phyloP scores from a whole-genome alignment of 139 green algal genomes.

The Chlamydomonas urium region DNA sequence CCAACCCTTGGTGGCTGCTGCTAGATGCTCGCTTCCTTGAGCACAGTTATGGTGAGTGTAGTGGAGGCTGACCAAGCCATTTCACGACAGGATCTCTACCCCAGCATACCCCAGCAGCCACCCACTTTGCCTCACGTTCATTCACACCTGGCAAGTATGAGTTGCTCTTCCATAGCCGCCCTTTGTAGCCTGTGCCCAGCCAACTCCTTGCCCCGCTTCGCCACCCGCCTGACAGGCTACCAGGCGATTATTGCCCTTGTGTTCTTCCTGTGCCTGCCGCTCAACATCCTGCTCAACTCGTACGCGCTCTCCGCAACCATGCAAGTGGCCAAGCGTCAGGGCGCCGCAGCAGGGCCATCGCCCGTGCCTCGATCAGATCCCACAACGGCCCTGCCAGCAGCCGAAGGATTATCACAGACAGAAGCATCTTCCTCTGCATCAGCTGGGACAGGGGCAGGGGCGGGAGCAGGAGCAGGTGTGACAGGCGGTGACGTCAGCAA shows the following conservation, averaged over 20 bases:
- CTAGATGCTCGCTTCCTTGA: conserved; percentile 42
- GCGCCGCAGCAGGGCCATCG: neutral
- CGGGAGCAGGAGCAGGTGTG: neutral
- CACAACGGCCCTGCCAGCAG: neutral
- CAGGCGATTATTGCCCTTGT: conserved; percentile 40
- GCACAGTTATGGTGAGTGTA: no score
- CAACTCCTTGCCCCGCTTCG: neutral
- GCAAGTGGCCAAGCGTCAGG: neutral
- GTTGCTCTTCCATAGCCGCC: neutral
- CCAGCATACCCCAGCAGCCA: neutral
- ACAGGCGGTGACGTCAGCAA: no score
- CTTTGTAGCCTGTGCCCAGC: neutral
- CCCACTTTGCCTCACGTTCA: neutral
- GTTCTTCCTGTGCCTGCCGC: conserved; percentile 46
- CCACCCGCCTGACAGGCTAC: conserved; percentile 36
- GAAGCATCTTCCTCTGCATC: neutral
- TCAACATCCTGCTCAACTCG: conserved; percentile 47
- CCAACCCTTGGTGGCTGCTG: conserved; percentile 53
- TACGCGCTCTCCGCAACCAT: neutral
- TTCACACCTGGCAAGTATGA: neutral
- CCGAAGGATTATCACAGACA: neutral
- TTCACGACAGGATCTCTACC: neutral
- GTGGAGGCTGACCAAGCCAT: no score
- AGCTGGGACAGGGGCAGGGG: neutral
- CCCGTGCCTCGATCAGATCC: neutral